Conservation (phyloP, 495 filamentous ascomycete genomes). For the Lichenothelia convexa region DNA sequence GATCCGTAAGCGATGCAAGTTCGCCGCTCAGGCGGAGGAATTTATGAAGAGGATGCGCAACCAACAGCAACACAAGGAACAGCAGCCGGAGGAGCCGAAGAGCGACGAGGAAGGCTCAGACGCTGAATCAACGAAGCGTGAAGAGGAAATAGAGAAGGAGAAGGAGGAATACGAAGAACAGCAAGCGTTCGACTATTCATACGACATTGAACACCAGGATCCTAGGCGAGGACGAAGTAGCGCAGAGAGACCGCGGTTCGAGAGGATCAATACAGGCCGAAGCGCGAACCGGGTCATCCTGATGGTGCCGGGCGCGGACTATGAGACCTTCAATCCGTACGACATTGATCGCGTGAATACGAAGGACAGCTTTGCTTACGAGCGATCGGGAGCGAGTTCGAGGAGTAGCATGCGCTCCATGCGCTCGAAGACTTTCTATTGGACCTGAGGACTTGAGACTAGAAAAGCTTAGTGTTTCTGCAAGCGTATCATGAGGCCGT, state of each 20-base stretch:
- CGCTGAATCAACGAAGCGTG: conserved; percentile 1
- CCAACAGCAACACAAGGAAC: conserved; percentile 8
- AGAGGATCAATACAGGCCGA: conserved; percentile 17
- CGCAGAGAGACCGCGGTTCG: conserved; percentile 11
- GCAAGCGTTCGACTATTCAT: conserved; percentile 19
- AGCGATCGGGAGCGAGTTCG: too few species aligned
- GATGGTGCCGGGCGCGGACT: conserved; percentile 8
- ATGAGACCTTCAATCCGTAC: conserved; percentile 15
- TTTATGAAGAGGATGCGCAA: conserved; percentile 28
- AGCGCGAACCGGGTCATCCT: conserved; percentile 1
- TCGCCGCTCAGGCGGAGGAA: conserved; percentile 44
- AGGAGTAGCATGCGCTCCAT: too few species aligned
- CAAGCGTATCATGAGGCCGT: too few species aligned
- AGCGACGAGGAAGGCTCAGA: conserved; percentile 4
- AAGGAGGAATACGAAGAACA: conserved; percentile 13
- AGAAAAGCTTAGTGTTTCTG: too few species aligned
- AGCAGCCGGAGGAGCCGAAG: not conserved
- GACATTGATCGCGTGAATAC: conserved; percentile 23
- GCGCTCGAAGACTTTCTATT: too few species aligned
- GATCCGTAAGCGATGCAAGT: conserved; percentile 58
- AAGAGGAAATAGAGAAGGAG: conserved; percentile 5
- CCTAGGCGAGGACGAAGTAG: too few species aligned
- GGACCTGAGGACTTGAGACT: too few species aligned
- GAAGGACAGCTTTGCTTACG: conserved; percentile 21
- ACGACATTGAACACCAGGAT: too few species aligned